phyloP scores from a whole-genome alignment of 495 filamentous ascomycete genomes.

The Massariosphaeria phaeospora region DNA sequence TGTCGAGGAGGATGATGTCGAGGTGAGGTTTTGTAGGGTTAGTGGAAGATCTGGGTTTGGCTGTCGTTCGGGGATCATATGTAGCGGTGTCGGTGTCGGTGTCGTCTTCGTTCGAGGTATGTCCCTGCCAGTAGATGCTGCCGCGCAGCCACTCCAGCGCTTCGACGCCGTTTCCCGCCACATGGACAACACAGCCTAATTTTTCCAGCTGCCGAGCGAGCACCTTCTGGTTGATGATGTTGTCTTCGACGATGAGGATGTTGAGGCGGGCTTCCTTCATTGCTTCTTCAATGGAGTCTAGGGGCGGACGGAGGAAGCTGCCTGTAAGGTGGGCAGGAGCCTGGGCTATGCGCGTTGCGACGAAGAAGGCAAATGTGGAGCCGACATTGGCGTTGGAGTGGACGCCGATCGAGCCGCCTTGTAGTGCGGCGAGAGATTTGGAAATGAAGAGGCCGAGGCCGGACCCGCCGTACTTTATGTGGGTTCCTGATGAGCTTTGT shows the following conservation, averaged over 20 bases:
- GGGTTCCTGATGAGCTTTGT: slow-evolving; percentile 1
- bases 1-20: slow-evolving; percentile 36
- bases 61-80: not conserved
- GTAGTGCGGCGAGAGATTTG: slow-evolving; percentile 8
- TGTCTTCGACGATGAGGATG: slow-evolving; percentile 34
- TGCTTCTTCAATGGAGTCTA: not conserved
- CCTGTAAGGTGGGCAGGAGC: not conserved
- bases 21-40: no score
- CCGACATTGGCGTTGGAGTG: slow-evolving; percentile 1
- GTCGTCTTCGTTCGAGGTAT: not conserved
- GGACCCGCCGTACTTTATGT: slow-evolving; percentile 3
- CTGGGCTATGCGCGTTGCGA: slow-evolving; percentile 1
- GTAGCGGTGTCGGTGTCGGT: not conserved
- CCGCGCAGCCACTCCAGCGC: slow-evolving; percentile 31
- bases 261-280: slow-evolving; percentile 4
- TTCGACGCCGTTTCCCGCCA: slow-evolving; percentile 34
- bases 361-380: slow-evolving; percentile 16
- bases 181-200: slow-evolving; percentile 24
- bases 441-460: slow-evolving; percentile 5
- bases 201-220: slow-evolving; percentile 30
- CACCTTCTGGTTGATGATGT: slow-evolving; percentile 37
- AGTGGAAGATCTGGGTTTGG: no score
- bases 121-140: slow-evolving; percentile 6
- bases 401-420: slow-evolving; percentile 18
- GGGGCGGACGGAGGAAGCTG: no score